phyloP scores from a whole-genome alignment of 2,329 filamentous ascomycete genomes.

The Pseudohalonectria lignicola region DNA sequence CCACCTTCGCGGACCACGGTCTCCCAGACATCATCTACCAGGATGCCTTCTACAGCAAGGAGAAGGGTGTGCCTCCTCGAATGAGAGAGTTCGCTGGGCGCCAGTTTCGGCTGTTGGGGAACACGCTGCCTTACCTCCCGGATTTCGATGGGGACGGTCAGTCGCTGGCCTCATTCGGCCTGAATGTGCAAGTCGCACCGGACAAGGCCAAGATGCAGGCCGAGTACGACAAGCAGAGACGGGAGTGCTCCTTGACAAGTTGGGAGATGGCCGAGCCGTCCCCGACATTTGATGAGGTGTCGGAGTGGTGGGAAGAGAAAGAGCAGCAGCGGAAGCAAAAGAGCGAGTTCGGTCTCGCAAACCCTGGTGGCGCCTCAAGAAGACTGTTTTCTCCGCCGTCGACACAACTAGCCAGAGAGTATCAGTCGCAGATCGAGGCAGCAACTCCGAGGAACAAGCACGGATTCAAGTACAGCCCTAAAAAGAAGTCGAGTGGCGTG shows the following conservation, averaged over 20 bases:
- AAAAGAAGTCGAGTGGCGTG: slow-evolving; percentile 60
- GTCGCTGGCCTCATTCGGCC: slow-evolving; percentile 43
- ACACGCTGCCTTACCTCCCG: slow-evolving; percentile 68
- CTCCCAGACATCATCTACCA: slow-evolving; percentile 67
- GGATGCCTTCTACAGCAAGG: slow-evolving; percentile 75
- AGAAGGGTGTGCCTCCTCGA: slow-evolving; percentile 69
- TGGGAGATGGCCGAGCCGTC: slow-evolving; percentile 72
- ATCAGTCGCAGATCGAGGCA: slow-evolving; percentile 76
- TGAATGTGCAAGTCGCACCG: slow-evolving; percentile 31
- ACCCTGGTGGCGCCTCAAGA: slow-evolving; percentile 2
- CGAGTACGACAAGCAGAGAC: slow-evolving; percentile 37
- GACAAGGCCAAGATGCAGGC: slow-evolving; percentile 41
- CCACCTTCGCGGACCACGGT: slow-evolving; percentile 44
- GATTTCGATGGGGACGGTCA: slow-evolving; percentile 58
- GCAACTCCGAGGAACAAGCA: slow-evolving; percentile 74
- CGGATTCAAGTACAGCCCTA: slow-evolving; percentile 79
- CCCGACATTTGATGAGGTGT: slow-evolving; percentile 60
- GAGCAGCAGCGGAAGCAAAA: slow-evolving; percentile 12
- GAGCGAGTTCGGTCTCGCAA: slow-evolving; percentile 4
- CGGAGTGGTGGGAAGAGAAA: slow-evolving; percentile 49
- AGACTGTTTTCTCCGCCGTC: slow-evolving; percentile 1
- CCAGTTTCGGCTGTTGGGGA: slow-evolving; percentile 69
- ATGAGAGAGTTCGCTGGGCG: slow-evolving; percentile 76
- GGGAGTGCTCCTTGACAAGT: slow-evolving; percentile 48
- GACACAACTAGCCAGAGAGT: slow-evolving; percentile 12